Base-by-base conservation (phyloP, 108 stramenopile species). In the Fistulifera solaris region DNA sequence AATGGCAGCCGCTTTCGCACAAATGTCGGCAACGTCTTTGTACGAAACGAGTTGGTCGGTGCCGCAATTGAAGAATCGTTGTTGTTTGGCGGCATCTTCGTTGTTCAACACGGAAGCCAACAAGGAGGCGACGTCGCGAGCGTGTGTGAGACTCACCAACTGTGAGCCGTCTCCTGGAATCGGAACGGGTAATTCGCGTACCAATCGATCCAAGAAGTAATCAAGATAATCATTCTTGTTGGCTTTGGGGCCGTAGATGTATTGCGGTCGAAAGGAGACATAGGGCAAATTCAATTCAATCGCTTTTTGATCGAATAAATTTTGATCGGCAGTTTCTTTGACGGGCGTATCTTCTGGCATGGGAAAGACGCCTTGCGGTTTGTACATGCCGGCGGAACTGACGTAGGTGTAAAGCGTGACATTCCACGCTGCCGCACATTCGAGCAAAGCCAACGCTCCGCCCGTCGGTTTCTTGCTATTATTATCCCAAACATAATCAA, bases 201-300 rank as follows among this genome's bases (percentile, higher is more conserved):
- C 63, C 22, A 90, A 40, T 17, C 89, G 67, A 62, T 90, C 89
- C 57, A 86, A 90, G 41, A 73, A 84, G 76, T 80, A 90, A 62
- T 90, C 89, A 59, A 90, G 76, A 56, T 90, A 90, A 59, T 83
- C 82, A 56, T 77, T 68, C 50, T 90, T 90, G 70, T 89, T 89
- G 1, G 75, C 56, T 38, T 90, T 90, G 21, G 70, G 67, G 16
- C 89, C 89, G 40, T 90, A 90, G 56, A 90, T 90, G 50, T 76
- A 76, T 40, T 85, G 86, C 17, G 89, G 89, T 16, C 89, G 75
- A 58, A 90, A 90, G 11, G 75, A 70, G 8, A 86, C 84, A 35
- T 86, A 64, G 0, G 89, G 89, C 40, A 90, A 48, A 18, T 78
- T 78, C 27, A 65, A 55, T 38, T 82, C 76, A 1, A 70, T 59